Evolutionary conservation across 768 basidiomycete species (phyloP), one percentile per base, ranked within the genome.

Genomic region (Leccinum subgranulosum): DNA sequence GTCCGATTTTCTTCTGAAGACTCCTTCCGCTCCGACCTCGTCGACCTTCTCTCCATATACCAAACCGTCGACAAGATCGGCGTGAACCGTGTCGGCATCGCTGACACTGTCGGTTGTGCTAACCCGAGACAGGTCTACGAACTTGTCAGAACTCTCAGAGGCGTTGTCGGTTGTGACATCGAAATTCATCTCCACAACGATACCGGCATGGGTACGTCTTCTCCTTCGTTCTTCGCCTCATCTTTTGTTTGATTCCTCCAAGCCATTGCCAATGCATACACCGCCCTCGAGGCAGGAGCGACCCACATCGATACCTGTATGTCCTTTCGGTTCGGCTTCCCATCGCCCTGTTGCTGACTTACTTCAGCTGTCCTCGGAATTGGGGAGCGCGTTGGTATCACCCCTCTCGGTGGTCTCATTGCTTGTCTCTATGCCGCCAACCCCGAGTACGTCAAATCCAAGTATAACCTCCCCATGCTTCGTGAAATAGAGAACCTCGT

Each of bases 1-100:
- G 93, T 99, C 72, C 94, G 97, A 58, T 99, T 99, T 84, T 98
- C 97, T 5, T 95, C 96, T 28, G 97, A 99, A 75, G 97, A 99
- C 74, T 97, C 94, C 19, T 99, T 99, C 92, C 92, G 97, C 64
- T 98, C 95, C 65, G 96, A 99, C 77, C 87, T 99, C 58, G 97
- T 98, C 75, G 97, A 99, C 77, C 84, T 99, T 47, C 82, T 99
- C 45, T 95, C 93, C 21, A 98, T 99, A 78, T 98, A 99, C 81
- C 94, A 96, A 75, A 95, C 96, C 49, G 97, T 99, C 50, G 97
- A 99, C 79, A 98, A 98, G 81, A 94, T 99, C 68, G 96, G 96
- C 54, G 95, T 99, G 47, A 93, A 98, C 80, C 86, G 97, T 60
- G 97, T 99, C 62, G 97, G 97, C 71, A 95, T 99, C 64, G 97